Evolutionary conservation across 106 monocot genomes (phyloP).

Genomic region (Allium sativum): DNA sequence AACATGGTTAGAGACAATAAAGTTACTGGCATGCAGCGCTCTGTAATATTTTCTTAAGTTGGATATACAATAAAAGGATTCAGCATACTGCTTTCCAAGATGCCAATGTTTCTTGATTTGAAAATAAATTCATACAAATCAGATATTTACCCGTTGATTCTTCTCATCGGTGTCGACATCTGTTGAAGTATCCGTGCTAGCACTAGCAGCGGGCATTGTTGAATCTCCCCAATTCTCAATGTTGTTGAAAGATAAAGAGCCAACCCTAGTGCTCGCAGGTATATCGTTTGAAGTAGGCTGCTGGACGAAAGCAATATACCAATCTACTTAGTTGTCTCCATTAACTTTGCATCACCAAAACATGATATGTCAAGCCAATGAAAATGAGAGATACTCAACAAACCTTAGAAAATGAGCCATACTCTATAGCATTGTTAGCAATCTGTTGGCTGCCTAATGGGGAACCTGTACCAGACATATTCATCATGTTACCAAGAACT

Average conservation of each 20-base stretch:
- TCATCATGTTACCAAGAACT: not conserved
- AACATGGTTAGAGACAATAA: too few species aligned
- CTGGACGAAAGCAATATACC: conserved; percentile 11
- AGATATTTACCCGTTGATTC: conserved; percentile 37
- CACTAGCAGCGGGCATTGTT: conserved; percentile 54
- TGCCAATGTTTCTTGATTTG: too few species aligned
- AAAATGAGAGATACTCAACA: not conserved
- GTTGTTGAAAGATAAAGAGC: conserved; percentile 20
- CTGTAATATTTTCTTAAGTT: too few species aligned
- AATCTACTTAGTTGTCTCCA: not conserved
- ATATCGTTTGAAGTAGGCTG: conserved; percentile 11
- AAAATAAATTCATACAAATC: not conserved
- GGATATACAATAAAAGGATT: too few species aligned
- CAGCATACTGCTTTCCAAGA: too few species aligned
- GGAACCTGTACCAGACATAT: conserved; percentile 13
- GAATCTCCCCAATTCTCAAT: conserved; percentile 78
- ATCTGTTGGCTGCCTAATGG: conserved; percentile 12
- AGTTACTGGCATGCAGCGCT: too few species aligned
- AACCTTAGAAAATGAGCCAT: conserved; percentile 26
- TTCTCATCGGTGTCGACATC: conserved; percentile 67
- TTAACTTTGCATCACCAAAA: not conserved
- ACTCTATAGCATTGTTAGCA: conserved; percentile 23
- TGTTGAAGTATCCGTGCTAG: conserved; percentile 81
- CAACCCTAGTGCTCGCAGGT: conserved; percentile 9
- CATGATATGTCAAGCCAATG: not conserved